Evolutionary conservation across 306 rosid genomes (phyloP), one percentile per base, ranked within the genome.

Genomic region (Dicorynia guianensis): DNA sequence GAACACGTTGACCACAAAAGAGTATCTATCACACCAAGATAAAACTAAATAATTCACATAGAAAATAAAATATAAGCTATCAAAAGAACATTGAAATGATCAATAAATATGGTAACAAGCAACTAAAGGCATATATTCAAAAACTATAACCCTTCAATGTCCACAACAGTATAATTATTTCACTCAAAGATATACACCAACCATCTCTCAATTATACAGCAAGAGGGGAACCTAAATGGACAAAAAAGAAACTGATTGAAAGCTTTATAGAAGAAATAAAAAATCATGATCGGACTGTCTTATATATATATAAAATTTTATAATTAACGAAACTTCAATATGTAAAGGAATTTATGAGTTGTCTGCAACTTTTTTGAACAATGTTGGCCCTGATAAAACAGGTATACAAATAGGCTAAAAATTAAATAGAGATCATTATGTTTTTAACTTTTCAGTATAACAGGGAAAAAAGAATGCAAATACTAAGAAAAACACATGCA

Each of bases 301-400:
- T 33, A 20, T 44, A 48, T 25, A 48, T 25, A 40, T 6, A 40
- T 1, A 40, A 40, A 40, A 40, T 8, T 40, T 25, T 25, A 2
- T 1, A 25, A 25, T 25, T 25, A 1, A 25, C 2, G 30, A 40
- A 40, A 5, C 8, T 1, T 6, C 0, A 6, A 40, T 5, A 40
- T 8, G 8, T 40, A 40, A 2, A 40, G 9, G 8, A 40, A 40
- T 40, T 40, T 40, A 40, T 40, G 46, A 40, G 7, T 40, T 13
- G 30, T 33, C 85, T 77, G 6, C 93, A 90, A 76, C 85, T 78
- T 78, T 82, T 80, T 69, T 66, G 81, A 17, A 76, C 78, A 18
- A n/a, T n/a, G n/a, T n/a, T n/a, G n/a, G n/a, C 35, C 3, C 53
- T 18, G 20, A 17, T 19, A 20, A 44, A 6, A 18, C 30, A 25